Conservation (phyloP, 176 grass and related monocot species). For the Carex myosuroides region DNA sequence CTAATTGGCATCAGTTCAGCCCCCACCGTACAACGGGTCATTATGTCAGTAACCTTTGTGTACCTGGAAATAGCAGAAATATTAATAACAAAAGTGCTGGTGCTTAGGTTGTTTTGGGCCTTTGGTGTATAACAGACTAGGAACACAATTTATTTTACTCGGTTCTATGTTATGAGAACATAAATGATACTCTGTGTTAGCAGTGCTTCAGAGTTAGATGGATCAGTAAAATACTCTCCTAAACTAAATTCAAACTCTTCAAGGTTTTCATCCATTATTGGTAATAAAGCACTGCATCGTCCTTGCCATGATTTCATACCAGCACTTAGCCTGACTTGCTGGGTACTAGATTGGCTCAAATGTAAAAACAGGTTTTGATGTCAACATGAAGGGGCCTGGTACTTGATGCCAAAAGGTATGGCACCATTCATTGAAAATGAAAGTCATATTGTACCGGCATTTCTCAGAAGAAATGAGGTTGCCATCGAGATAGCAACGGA, state of each 20-base stretch:
- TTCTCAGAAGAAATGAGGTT: conserved; percentile 79
- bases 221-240: not conserved
- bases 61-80: conserved; percentile 57
- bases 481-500: conserved; percentile 82
- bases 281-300: not conserved
- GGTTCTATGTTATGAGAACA: not conserved
- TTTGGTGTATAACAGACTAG: not conserved
- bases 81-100: conserved; percentile 17
- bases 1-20: conserved; percentile 72
- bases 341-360: not conserved
- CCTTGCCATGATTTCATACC: not conserved
- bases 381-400: not conserved
- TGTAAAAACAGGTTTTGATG: not conserved
- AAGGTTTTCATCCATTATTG: not conserved
- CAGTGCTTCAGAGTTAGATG: not conserved
- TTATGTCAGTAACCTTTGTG: conserved; percentile 84
- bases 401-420: not conserved
- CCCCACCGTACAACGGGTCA: conserved; percentile 80
- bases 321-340: not conserved
- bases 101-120: not conserved
- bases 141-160: not conserved
- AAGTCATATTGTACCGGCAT: conserved; percentile 54
- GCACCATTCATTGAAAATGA: conserved; percentile 7
- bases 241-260: not conserved
- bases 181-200: not conserved